These are phyloP conservation scores for Lasiodiplodia citricola DNA, from an alignment of 2,329 filamentous ascomycete species.

Conservation along the genomic window DNA sequence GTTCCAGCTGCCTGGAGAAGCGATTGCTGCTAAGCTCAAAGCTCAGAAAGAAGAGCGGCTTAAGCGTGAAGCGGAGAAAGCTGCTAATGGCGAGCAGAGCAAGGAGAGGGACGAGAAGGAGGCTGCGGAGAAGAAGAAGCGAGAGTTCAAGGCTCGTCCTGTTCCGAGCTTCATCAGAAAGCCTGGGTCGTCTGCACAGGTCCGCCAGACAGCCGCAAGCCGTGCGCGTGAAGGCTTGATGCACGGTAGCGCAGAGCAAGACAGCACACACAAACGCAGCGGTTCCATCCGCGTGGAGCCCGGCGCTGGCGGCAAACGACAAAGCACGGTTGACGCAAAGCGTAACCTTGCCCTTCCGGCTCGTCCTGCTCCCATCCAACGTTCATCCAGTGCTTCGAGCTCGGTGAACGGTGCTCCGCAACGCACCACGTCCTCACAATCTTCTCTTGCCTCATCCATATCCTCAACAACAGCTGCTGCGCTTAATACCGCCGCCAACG, in stretches of 20 bases:
- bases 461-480: conserved; percentile 17
- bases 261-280: conserved; percentile 16
- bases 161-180: conserved; percentile 42
- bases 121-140: conserved; percentile 43
- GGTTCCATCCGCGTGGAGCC: conserved; percentile 2
- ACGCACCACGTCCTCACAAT: conserved; percentile 10
- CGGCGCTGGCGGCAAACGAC: neutral
- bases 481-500: conserved; percentile 26
- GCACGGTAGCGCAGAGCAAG: conserved; percentile 8
- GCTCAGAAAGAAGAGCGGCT: conserved; percentile 56
- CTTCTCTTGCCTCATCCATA: conserved; percentile 7
- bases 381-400: conserved; percentile 11
- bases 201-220: conserved; percentile 55
- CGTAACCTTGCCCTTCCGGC: conserved; percentile 13
- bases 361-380: neutral
- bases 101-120: conserved; percentile 35
- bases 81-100: neutral
- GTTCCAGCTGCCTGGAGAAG: conserved; percentile 60
- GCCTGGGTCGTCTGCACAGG: conserved; percentile 37
- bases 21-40: conserved; percentile 59
- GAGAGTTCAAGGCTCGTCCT: conserved; percentile 54
- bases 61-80: conserved; percentile 38
- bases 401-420: conserved; percentile 1
- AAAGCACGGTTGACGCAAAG: conserved; percentile 20
- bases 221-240: conserved; percentile 46